Percentiles rank a stretch among this genome's conserved stretches.
Conservation (phyloP, 1,284 basidiomycete genomes). For the Ceratobasidium papillatum region DNA sequence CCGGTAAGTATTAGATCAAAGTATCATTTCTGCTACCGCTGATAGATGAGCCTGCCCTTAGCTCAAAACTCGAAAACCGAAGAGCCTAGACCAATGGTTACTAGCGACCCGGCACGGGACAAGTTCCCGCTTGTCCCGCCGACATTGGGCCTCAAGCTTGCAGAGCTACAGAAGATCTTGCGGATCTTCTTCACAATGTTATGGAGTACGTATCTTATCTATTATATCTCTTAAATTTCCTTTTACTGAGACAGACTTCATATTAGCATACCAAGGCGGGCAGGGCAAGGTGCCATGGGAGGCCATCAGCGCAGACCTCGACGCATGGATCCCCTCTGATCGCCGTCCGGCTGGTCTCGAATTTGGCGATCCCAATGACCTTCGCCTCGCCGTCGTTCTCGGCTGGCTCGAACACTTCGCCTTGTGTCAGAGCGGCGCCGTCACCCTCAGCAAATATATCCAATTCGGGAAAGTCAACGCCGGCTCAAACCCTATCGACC, state of each 20-base stretch:
- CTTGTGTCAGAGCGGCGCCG: background rate
- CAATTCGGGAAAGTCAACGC: background rate
- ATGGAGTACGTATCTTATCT: background rate
- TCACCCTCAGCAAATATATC: background rate
- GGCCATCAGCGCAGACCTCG: background rate
- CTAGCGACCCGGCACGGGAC: background rate
- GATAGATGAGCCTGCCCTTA: too few species aligned
- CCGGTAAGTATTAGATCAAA: background rate
- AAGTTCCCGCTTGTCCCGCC: background rate
- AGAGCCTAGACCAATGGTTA: background rate
- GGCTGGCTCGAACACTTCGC: background rate
- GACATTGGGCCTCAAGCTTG: background rate
- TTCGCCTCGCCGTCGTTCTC: background rate
- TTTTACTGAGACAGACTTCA: background rate
- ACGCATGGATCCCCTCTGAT: background rate
- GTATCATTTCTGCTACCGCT: background rate
- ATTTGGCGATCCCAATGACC: constrained; percentile 5
- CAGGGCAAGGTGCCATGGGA: constrained; percentile 3
- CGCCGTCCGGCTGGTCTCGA: background rate
- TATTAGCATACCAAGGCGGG: background rate
- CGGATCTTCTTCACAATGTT: background rate
- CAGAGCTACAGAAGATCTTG: background rate
- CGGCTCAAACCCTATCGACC: constrained; percentile 1
- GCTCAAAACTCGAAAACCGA: background rate
- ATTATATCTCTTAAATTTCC: background rate